These are phyloP conservation scores for Catenaria anguillulae DNA, from an alignment of 371 early-diverging fungal genomes.

Conservation along the genomic window DNA sequence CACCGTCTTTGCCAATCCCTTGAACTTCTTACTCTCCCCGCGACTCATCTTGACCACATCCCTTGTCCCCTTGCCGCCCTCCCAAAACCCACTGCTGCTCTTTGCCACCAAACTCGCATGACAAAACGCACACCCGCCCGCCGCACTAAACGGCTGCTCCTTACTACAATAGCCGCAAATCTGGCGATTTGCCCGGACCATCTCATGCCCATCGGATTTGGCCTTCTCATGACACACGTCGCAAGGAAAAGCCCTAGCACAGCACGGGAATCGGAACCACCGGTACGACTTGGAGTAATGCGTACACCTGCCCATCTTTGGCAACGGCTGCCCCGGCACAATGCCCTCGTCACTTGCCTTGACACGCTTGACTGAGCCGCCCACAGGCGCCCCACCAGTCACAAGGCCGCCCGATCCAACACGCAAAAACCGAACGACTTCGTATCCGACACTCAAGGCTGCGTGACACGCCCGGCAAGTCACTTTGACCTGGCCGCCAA, in stretches of 20 bases:
- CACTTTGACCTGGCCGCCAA: slow-evolving; percentile 12
- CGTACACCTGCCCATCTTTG: slow-evolving; percentile 70
- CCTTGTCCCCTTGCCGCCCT: slow-evolving; percentile 89
- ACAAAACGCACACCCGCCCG: slow-evolving; percentile 42
- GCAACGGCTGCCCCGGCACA: slow-evolving; percentile 54
- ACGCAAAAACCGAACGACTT: slow-evolving; percentile 32
- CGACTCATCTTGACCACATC: slow-evolving; percentile 64
- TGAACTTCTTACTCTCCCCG: slow-evolving; percentile 47
- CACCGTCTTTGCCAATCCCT: slow-evolving; percentile 30
- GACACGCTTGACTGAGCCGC: slow-evolving; percentile 19
- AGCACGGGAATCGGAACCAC: slow-evolving; percentile 96
- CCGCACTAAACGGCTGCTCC: slow-evolving; percentile 57
- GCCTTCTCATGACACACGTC: slow-evolving; percentile 81
- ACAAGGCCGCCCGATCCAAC: slow-evolving; percentile 13
- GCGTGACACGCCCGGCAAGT: slow-evolving; percentile 15
- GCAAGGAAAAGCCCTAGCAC: slow-evolving; percentile 74
- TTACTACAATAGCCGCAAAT: slow-evolving; percentile 85
- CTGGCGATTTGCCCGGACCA: slow-evolving; percentile 60
- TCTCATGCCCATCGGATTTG: slow-evolving; percentile 44
- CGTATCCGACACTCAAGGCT: slow-evolving; percentile 22
- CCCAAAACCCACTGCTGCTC: slow-evolving; percentile 67
- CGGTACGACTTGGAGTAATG: slow-evolving; percentile 87
- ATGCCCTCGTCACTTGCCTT: slow-evolving; percentile 28
- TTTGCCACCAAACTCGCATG: slow-evolving; percentile 37
- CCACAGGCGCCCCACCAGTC: slow-evolving; percentile 17